Conservation (phyloP, 2,329 filamentous ascomycete genomes). For the Fusarium miscanthi region DNA sequence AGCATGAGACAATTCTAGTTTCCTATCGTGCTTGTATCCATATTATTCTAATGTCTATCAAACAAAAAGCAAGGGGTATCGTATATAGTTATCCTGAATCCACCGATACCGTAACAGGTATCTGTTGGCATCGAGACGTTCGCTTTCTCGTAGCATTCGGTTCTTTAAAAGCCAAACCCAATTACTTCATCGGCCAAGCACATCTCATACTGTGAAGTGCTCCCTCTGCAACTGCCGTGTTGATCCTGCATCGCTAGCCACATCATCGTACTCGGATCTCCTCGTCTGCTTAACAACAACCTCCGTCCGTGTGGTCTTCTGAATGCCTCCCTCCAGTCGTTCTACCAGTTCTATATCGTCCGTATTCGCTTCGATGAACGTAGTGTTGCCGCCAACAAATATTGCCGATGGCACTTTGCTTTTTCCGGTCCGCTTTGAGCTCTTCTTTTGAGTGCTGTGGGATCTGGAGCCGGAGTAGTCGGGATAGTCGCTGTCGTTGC, state of each 20-base stretch:
- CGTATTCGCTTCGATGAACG: slow-evolving; percentile 39
- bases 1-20: accelerated
- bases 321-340: slow-evolving; percentile 28
- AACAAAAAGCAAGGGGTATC: slow-evolving; percentile 18
- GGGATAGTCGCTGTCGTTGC: slow-evolving; percentile 33
- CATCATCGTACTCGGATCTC: slow-evolving; percentile 35
- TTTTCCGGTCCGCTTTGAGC: not conserved
- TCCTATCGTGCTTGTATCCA: accelerated
- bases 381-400: slow-evolving; percentile 39
- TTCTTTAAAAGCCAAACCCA: not conserved
- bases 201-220: slow-evolving; percentile 30
- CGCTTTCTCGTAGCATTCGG: not conserved
- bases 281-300: slow-evolving; percentile 37
- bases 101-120: accelerated
- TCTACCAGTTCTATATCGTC: slow-evolving; percentile 38
- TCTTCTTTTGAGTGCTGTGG: slow-evolving; percentile 28
- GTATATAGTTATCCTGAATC: not conserved
- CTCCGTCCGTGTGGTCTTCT: slow-evolving; percentile 44
- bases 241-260: slow-evolving; percentile 39
- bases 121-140: not conserved
- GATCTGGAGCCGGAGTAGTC: slow-evolving; percentile 43
- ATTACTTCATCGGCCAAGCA: accelerated
- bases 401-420: slow-evolving; percentile 32
- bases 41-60: not conserved
- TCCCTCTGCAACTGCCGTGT: slow-evolving; percentile 38